Base-by-base conservation (phyloP, 208 protist genomes). In the Crithidia brevicula region DNA sequence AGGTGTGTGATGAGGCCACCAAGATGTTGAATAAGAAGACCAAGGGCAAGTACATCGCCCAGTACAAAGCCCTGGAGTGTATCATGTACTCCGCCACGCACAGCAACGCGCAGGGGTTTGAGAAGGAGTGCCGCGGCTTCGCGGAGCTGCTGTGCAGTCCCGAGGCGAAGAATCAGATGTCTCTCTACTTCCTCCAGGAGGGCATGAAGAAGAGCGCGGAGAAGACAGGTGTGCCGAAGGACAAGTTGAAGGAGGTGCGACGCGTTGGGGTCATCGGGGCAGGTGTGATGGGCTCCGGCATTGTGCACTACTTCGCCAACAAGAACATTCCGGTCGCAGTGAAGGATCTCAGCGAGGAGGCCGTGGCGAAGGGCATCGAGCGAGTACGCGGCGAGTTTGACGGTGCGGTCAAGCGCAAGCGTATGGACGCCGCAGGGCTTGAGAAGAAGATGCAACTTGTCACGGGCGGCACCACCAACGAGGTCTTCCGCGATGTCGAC, bases 1-100 rank as follows among this genome's bases (percentile, higher is more conserved):
- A 88, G 43, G 79, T 94, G 45, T 77, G 62, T 20, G 57, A 77
- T 34, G 62, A 85, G 67, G 57, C 88, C 16, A 68, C 85, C 47
- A 86, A 86, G 81, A 83, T 67, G 66, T 67, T 96, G 11, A 89
- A 93, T 72, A 96, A 98, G 79, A 68, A 88, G 52, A 98, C 96
- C 23, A 85, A 88, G 65, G 96, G 94, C 49, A 96, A 95, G 60
- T 98, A 97, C 83, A 96, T 97, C 42, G 97, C 92, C 52, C 97
- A 94, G 56, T 94, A 96, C 85, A 88, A 87, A 69, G 95, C 96
- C 43, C 68, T 98, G 60, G 89, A 97, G 68, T 78, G 72, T 54
- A 77, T 98, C 52, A 82, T 96, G 77, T 88, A 88, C 66, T 85
- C 85, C 40, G 77, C 83, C 27, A 72, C 79, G 23, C 77, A 94